phyloP scores from a whole-genome alignment of 2,329 filamentous ascomycete species.

The Trichoderma sp. region DNA sequence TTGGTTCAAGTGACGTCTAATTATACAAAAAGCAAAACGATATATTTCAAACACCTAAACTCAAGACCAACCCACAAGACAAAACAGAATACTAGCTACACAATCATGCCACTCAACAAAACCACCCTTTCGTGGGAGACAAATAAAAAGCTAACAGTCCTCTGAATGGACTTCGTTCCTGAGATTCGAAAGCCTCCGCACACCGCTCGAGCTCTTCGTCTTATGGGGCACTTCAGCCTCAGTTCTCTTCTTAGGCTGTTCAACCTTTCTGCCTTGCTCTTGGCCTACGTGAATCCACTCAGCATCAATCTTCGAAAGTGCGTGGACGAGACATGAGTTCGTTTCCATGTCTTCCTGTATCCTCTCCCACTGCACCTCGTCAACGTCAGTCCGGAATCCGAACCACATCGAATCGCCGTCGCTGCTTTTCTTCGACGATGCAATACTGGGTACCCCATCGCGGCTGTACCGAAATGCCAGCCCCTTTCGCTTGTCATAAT shows the following conservation, averaged over 20 bases:
- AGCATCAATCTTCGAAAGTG: not conserved
- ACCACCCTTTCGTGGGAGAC: not conserved
- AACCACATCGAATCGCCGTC: not conserved
- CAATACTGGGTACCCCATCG: constrained; percentile 7
- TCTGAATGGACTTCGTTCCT: not conserved
- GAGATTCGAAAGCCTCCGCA: not conserved
- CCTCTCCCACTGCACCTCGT: not conserved
- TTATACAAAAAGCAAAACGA: not conserved
- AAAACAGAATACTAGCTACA: not conserved
- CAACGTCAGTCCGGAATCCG: not conserved
- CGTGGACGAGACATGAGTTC: constrained; percentile 3
- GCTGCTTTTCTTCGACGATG: not conserved
- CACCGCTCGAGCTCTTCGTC: not conserved
- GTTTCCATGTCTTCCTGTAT: not conserved
- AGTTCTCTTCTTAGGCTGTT: not conserved
- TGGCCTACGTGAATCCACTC: constrained; percentile 2
- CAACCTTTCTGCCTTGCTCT: not conserved
- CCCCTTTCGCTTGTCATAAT: not conserved
- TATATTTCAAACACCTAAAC: not conserved
- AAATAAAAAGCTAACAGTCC: not conserved
- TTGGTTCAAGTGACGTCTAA: not conserved
- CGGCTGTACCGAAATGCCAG: constrained; percentile 8
- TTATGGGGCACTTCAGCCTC: not conserved
- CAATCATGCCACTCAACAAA: not conserved
- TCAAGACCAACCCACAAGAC: not conserved